These are phyloP conservation scores for Didymosphaeria variabile DNA, from an alignment of 2,329 filamentous ascomycete species.

Conservation along the genomic window DNA sequence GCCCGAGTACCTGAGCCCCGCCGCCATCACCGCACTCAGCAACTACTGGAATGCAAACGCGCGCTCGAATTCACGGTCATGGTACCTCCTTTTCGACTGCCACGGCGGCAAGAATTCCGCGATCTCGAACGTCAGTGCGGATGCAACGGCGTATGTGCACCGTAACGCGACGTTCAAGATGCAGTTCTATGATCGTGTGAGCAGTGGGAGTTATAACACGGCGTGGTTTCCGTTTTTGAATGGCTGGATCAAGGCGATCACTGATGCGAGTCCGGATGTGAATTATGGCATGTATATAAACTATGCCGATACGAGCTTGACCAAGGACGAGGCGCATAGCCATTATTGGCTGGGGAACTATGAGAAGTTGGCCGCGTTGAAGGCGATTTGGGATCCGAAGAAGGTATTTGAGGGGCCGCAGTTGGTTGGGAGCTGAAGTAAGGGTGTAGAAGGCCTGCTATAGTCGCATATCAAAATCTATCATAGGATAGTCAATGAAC, in stretches of 20 bases:
- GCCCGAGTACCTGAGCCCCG: slow-evolving; percentile 28
- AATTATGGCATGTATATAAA: slow-evolving; percentile 61
- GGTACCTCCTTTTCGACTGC: slow-evolving; percentile 41
- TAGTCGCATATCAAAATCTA: neutral
- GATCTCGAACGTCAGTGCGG: slow-evolving; percentile 20
- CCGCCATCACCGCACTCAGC: slow-evolving; percentile 28
- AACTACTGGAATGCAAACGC: slow-evolving; percentile 37
- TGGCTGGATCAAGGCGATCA: slow-evolving; percentile 49
- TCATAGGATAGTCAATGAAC: neutral
- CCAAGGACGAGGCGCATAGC: slow-evolving; percentile 53
- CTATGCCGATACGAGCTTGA: slow-evolving; percentile 59
- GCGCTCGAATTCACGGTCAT: slow-evolving; percentile 23
- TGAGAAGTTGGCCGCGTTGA: slow-evolving; percentile 41
- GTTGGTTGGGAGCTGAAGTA: slow-evolving; percentile 30
- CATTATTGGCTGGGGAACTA: slow-evolving; percentile 55
- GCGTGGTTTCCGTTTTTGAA: slow-evolving; percentile 49
- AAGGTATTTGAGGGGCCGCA: slow-evolving; percentile 37
- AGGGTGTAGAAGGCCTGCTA: neutral
- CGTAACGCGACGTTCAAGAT: slow-evolving; percentile 40
- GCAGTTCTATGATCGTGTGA: slow-evolving; percentile 35
- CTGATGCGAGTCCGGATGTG: slow-evolving; percentile 26
- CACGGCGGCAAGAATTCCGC: slow-evolving; percentile 34
- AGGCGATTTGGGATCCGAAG: slow-evolving; percentile 47
- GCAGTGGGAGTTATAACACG: slow-evolving; percentile 38
- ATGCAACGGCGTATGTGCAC: slow-evolving; percentile 36